Evolutionary conservation across 2,329 filamentous ascomycete species (phyloP).

Genomic region (Monilinia polystroma): DNA sequence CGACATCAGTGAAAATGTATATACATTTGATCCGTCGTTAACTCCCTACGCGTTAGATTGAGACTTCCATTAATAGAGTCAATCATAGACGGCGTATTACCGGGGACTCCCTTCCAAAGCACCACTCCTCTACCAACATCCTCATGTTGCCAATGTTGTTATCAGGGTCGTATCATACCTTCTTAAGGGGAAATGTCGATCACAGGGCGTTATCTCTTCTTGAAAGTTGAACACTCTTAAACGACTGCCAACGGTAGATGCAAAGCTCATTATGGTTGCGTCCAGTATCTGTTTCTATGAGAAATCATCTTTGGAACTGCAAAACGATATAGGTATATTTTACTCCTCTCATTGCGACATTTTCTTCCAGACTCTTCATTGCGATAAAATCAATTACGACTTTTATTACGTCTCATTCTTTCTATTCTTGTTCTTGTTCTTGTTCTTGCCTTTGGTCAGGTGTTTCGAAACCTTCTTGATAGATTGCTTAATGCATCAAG

Average conservation of each 20-base stretch:
- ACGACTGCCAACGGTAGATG: background rate
- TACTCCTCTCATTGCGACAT: background rate
- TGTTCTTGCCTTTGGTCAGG: constrained; percentile 7
- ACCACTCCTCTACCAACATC: constrained; percentile 1
- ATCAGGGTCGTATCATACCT: constrained; percentile 10
- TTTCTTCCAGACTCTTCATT: no score
- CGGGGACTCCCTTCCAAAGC: constrained; percentile 3
- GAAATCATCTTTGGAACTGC: background rate
- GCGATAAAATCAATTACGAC: background rate
- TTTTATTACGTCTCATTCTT: background rate
- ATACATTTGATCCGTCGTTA: background rate
- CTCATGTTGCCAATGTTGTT: constrained; percentile 12
- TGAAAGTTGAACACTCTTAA: background rate
- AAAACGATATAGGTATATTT: background rate
- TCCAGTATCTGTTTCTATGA: constrained; percentile 1
- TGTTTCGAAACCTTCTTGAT: background rate
- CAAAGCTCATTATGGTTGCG: background rate
- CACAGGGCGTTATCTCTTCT: constrained; percentile 17
- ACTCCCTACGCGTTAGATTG: constrained; percentile 9
- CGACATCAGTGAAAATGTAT: constrained; percentile 16
- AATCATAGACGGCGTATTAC: constrained; percentile 1
- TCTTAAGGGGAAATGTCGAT: constrained; percentile 8
- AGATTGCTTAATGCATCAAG: constrained; percentile 27
- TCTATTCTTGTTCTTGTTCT: background rate
- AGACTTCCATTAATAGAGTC: constrained; percentile 3